Base-by-base conservation (phyloP, 192 early-diverging fungal genomes). In the Backusella tarrabulga region DNA sequence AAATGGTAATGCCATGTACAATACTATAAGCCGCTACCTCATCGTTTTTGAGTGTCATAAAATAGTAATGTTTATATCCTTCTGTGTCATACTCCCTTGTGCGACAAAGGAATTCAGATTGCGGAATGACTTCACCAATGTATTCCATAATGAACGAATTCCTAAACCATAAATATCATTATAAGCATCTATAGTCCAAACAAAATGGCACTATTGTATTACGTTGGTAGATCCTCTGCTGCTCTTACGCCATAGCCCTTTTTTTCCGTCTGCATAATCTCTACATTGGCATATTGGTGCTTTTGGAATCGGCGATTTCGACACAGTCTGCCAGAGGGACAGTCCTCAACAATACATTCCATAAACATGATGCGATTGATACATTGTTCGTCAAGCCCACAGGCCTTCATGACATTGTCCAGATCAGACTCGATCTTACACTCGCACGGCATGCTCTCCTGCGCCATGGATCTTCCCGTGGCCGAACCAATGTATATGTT, bases 61-160 rank as follows among this genome's bases (percentile, higher is more conserved):
- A 99, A 76, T 99, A 99, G 81, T 98, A 98, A 77, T 99, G 97
- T 79, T 91, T 89, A 21, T 90, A 87, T 38, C 95, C 96, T 54
- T 91, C 89, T 36, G 89, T 73, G 70, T 90, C 90, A 76, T 99
- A 98, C 66, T 93, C 93, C 38, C 85, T 87, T 6, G 92, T 92
- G 8, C 98, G 88, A 79, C 94, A 93, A 69, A 92, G 80, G 77
- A 98, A 98, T 78, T 92, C 91, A 23, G 85, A 68, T 17, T 89
- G 84, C 3, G 96, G 84, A 32, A 99, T 91, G 1, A 99, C 92
- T 80, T 99, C 98, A 36, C 98, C 98, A 77, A 95, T 90, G 80
- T 99, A 99, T 83, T 99, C 98, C 85, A 98, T 96, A 42, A 99
- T 92, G 83, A 99, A 98, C 17, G 86, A 76, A 54, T 92, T 92